Evolutionary conservation across 495 filamentous ascomycete species (phyloP), one percentile per base, ranked within the genome.

Genomic region (Hapsidospora chrysogenum): DNA sequence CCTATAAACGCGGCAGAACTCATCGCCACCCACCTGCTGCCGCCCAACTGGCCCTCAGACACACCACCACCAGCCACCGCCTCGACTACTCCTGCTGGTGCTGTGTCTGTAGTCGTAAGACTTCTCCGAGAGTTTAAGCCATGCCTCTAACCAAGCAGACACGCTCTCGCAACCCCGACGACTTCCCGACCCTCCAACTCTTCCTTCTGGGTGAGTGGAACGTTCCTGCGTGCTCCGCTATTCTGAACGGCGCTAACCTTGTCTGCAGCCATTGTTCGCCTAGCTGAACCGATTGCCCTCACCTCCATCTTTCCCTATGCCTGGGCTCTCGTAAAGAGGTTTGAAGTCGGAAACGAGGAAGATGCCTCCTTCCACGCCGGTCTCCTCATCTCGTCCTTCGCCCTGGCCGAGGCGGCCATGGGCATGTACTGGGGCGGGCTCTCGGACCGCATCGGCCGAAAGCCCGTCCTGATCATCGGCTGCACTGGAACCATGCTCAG

Each of bases 271-370:
- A 53, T 63, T 50, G 57, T 60, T 53, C 78, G 85, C 33, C 69
- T 92, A 41, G 80, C 84, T 26, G 85, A 93, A 57, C 85, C 84
- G 5, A 82, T 93, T 39, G 83, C 84, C 29, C 68, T 92, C 41
- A 86, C 82, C 2, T 85, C 79, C 49, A 81, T 86, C 56, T 80
- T 85, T 39, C 81, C 82, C 11, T 93, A 92, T 56, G 80, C 85
- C 37, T 92, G 78, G 75, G 71, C 76, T 41, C 74, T 86, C 55
- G 74, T 85, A 46, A 75, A 73, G 51, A 64, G 78, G 43, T 80
- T 82, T 48, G 41, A 80, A 37, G 59, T 85, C 52, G 77, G 70
- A 41, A 64, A 67, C 42, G 65, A 69, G 38, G 56, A 64, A 45
- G 70, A 82, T 62, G 81, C 82, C 43, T 78, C 80, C 19, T 80